Evolutionary conservation across 2,329 filamentous ascomycete species (phyloP), one percentile per base, ranked within the genome.

Genomic region (Paraphaeosphaeria minitans): DNA sequence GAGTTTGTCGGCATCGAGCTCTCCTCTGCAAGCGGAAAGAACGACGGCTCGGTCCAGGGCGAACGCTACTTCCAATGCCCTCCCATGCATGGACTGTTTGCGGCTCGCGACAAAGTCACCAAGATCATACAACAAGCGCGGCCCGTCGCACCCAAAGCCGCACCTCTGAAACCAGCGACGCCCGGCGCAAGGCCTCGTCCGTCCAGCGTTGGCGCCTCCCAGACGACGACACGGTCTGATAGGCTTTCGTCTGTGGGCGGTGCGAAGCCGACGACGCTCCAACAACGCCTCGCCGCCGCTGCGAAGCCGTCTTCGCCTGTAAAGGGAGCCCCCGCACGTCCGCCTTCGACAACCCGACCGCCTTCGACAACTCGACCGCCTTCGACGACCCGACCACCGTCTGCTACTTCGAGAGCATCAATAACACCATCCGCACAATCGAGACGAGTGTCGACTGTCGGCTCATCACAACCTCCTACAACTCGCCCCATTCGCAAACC

Each of bases 1-100:
- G 88, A 92, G 61, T 98, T 93, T 92, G 82, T 97, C 58, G 94
- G 94, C 63, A 85, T 97, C 59, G 93, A 97, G 81, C 85, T 98
- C 57, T 88, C 92, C 52, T 89, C 91, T 53, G 82, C 88, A 54
- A 86, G 85, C 22, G 94, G 94, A 33, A 98, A 98, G 81, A 97
- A 98, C 69, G 92, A 98, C 83, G 94, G 94, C 65, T 89, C 90
- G 56, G 92, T 97, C 49, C 86, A 93, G 76, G 93, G 92, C 62
- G 85, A 91, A 72, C 83, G 91, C 29, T 98, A 97, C 75, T 98
- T 97, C 69, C 87, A 93, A 51, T 98, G 94, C 67, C 75, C 82
- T 50, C 78, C 81, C 46, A 78, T 84, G 74, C 77, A 89, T 85
- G 86, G 92, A 82, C 95, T 99, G 87, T 98, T 99, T 71, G 85